phyloP scores from a whole-genome alignment of 257 asterid genomes.

The Paulownia fortunei region DNA sequence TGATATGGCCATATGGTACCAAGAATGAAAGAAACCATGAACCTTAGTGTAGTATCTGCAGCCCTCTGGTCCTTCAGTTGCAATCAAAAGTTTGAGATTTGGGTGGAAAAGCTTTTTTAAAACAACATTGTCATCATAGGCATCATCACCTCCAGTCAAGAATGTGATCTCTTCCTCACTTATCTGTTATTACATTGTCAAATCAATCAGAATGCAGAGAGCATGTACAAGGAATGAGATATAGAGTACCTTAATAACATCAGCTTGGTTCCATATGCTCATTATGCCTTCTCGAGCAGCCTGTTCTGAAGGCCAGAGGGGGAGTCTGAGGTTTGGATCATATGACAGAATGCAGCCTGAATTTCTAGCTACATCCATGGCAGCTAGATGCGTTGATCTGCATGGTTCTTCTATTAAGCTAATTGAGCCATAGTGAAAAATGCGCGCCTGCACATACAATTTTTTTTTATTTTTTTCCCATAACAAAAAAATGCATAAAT shows the following conservation, averaged over 20 bases:
- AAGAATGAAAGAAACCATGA: no score
- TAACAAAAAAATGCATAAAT: no score
- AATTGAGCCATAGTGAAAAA: conserved; percentile 16
- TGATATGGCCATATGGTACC: no score
- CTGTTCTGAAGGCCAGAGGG: conserved; percentile 47
- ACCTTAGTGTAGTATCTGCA: conserved; percentile 34
- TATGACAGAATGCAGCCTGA: conserved; percentile 24
- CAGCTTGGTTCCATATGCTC: conserved; percentile 55
- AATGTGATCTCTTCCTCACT: conserved; percentile 26
- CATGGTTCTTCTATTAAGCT: conserved; percentile 18
- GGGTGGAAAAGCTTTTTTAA: conserved; percentile 2
- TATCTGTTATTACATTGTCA: no score
- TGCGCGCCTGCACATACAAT: background rate
- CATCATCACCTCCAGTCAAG: conserved; percentile 8
- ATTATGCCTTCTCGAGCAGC: conserved; percentile 41
- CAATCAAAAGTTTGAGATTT: conserved; percentile 8
- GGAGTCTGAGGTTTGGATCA: conserved; percentile 49
- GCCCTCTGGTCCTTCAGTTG: conserved; percentile 12
- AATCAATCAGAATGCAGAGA: no score
- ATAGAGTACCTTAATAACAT: conserved; percentile 26
- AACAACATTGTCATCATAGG: background rate
- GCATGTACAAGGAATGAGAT: no score
- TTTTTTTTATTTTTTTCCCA: no score
- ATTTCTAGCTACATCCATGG: conserved; percentile 8
- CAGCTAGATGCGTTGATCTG: conserved; percentile 13